Percentiles rank a stretch among this genome's conserved stretches.
phyloP scores from a whole-genome alignment of 805 yeast species.

The Candida incommunis region DNA sequence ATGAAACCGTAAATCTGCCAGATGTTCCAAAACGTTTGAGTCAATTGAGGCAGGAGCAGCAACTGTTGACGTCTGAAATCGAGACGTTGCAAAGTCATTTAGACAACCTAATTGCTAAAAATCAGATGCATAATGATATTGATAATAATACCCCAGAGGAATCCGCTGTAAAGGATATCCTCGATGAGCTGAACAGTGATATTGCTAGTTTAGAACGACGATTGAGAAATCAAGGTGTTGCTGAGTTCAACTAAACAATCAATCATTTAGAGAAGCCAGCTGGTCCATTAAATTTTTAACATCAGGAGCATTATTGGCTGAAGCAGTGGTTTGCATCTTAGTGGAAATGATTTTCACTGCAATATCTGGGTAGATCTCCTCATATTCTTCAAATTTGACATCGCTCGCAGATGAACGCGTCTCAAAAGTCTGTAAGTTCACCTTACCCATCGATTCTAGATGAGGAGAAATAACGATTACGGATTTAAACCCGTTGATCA shows the following conservation, averaged over 20 bases:
- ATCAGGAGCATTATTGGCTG: not conserved
- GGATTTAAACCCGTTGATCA: not conserved
- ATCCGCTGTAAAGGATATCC: not conserved
- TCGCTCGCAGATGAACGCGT: not conserved
- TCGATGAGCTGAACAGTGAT: not conserved
- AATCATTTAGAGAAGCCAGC: not conserved
- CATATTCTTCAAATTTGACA: not conserved
- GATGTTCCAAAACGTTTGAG: too few species aligned
- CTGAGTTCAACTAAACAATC: too few species aligned
- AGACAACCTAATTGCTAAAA: too few species aligned
- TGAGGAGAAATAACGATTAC: not conserved
- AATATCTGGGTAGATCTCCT: not conserved
- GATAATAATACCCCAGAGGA: not conserved
- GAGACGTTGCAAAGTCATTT: too few species aligned
- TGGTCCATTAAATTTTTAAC: not conserved
- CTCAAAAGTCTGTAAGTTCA: not conserved
- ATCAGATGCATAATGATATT: not conserved
- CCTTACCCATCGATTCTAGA: not conserved
- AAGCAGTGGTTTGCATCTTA: not conserved
- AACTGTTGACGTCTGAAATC: too few species aligned
- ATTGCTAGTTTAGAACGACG: too few species aligned
- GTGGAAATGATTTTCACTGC: not conserved
- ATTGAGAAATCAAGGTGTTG: too few species aligned
- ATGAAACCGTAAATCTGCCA: conserved; percentile 58
- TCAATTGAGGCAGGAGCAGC: too few species aligned